Conservation (phyloP, 139 green algal genomes). For the Penium margaritaceum region DNA sequence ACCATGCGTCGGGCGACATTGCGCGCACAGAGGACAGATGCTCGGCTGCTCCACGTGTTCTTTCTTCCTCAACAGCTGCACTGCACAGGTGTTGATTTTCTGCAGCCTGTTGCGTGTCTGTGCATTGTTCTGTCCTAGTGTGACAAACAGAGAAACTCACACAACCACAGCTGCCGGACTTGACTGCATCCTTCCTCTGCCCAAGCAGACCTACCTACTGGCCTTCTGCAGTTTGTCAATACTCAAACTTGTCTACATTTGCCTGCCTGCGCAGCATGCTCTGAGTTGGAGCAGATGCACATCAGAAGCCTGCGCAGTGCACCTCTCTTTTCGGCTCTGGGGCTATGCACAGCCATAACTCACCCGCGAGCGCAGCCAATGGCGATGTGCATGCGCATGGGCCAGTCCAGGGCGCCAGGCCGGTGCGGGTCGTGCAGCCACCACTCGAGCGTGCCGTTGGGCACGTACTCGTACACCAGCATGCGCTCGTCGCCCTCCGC, state of each 20-base stretch:
- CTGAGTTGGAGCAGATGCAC: not conserved
- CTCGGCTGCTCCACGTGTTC: too few relatives aligned
- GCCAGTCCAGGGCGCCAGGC: conserved; percentile 21
- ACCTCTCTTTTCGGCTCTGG: too few relatives aligned
- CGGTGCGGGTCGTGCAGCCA: conserved; percentile 19
- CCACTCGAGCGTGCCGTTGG: conserved; percentile 29
- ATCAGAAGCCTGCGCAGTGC: conserved; percentile 47
- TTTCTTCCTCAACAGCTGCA: too few relatives aligned
- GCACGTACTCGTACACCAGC: conserved; percentile 42
- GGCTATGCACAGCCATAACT: conserved; percentile 11
- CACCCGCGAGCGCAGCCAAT: conserved; percentile 23
- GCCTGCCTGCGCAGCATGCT: not conserved
- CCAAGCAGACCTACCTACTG: too few relatives aligned
- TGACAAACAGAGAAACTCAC: not conserved
- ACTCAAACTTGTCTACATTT: not conserved
- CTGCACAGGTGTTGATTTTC: too few relatives aligned
- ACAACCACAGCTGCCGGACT: too few relatives aligned
- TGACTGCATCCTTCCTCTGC: too few relatives aligned
- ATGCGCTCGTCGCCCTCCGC: conserved; percentile 30
- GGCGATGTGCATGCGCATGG: conserved; percentile 31
- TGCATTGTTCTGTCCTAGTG: too few relatives aligned
- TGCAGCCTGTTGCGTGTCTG: too few relatives aligned
- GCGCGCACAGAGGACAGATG: not conserved
- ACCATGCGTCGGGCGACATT: too few relatives aligned
- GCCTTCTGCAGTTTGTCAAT: not conserved